Conservation (phyloP, 2,329 filamentous ascomycete genomes). For the Clonostachys sp. region DNA sequence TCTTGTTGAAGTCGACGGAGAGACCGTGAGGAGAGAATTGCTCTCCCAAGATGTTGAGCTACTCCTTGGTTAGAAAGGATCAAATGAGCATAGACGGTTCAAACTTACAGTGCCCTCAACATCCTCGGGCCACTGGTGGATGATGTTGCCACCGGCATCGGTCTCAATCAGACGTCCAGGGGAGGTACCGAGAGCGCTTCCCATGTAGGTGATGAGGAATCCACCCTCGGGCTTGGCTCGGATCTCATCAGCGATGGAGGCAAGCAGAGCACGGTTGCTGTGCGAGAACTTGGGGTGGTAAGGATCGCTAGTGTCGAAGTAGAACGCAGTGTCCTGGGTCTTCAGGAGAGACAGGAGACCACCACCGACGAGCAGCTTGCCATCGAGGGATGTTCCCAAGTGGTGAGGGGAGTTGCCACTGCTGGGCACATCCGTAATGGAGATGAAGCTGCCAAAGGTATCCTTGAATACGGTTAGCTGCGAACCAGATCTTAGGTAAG, state of each 20-base stretch:
- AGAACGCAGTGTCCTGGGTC: slow-evolving; percentile 57
- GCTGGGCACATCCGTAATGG: slow-evolving; percentile 51
- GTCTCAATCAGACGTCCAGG: slow-evolving; percentile 59
- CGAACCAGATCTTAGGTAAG: neutral
- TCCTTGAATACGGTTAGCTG: slow-evolving; percentile 26
- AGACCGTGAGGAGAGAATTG: slow-evolving; percentile 61
- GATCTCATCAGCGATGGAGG: slow-evolving; percentile 59
- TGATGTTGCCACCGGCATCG: slow-evolving; percentile 53
- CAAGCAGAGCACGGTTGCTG: slow-evolving; percentile 53
- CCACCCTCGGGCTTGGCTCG: slow-evolving; percentile 55
- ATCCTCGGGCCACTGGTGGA: slow-evolving; percentile 58
- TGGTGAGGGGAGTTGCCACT: slow-evolving; percentile 60
- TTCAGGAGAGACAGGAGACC: slow-evolving; percentile 55
- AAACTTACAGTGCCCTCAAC: slow-evolving; percentile 29
- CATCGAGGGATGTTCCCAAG: slow-evolving; percentile 46
- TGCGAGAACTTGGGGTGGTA: slow-evolving; percentile 55
- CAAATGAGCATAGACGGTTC: neutral
- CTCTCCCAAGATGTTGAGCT: slow-evolving; percentile 52
- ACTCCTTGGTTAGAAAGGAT: neutral
- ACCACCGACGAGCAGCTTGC: slow-evolving; percentile 52
- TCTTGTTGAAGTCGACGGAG: slow-evolving; percentile 50
- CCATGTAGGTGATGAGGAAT: slow-evolving; percentile 27
- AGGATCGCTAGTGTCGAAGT: slow-evolving; percentile 55
- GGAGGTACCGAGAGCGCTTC: slow-evolving; percentile 50
- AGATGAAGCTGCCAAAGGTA: slow-evolving; percentile 56